Evolutionary conservation across 2,329 filamentous ascomycete genomes (phyloP).

Genomic region (Fusarium clavum): DNA sequence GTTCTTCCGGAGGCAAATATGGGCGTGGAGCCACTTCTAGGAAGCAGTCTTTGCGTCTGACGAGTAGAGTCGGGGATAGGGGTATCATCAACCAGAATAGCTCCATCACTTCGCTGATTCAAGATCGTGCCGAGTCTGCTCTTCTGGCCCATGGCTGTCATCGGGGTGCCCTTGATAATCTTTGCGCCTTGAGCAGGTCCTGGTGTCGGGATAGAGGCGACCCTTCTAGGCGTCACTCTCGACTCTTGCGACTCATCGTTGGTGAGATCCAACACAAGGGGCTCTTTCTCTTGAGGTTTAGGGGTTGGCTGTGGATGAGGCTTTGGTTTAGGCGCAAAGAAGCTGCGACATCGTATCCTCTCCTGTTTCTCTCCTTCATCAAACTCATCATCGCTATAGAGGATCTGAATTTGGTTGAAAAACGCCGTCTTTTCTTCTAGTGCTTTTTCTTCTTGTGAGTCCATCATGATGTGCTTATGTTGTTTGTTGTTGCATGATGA

Average conservation of each 20-base stretch:
- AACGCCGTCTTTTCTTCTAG: constrained; percentile 59
- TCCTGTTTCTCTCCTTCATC: constrained; percentile 49
- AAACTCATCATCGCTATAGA: constrained; percentile 51
- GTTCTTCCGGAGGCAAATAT: constrained; percentile 37
- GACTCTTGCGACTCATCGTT: constrained; percentile 23
- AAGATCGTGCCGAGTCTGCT: constrained; percentile 36
- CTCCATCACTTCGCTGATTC: constrained; percentile 31
- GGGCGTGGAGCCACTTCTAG: constrained; percentile 50
- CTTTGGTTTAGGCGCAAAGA: constrained; percentile 42
- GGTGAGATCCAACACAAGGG: constrained; percentile 32
- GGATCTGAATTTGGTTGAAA: constrained; percentile 57
- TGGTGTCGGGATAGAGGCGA: constrained; percentile 34
- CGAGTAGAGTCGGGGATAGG: constrained; percentile 46
- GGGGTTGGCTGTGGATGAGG: constrained; percentile 1
- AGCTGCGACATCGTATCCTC: constrained; percentile 47
- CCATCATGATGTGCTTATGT: constrained; percentile 35
- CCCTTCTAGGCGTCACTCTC: constrained; percentile 36
- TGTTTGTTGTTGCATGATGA: constrained; percentile 4
- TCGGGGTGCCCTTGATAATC: constrained; percentile 50
- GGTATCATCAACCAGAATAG: constrained; percentile 45
- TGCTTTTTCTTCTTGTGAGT: constrained; percentile 55
- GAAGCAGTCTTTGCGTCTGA: constrained; percentile 27
- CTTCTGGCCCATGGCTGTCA: constrained; percentile 36
- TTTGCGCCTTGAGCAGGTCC: constrained; percentile 5
- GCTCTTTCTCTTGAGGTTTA: constrained; percentile 10